phyloP scores from a whole-genome alignment of 768 basidiomycete genomes.

The Amanita inopinata region DNA sequence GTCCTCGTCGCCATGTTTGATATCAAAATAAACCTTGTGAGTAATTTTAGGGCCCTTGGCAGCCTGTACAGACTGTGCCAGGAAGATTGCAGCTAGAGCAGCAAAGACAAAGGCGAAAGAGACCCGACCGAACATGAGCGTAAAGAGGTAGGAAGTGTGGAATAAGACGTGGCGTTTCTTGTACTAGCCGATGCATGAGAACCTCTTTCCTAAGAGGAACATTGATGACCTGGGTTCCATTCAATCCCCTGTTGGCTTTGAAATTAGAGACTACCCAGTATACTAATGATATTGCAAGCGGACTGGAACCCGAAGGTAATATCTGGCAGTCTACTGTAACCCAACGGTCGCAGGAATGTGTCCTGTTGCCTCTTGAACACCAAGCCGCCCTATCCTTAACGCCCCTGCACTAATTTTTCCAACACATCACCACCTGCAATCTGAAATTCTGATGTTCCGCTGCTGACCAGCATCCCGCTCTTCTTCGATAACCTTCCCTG shows the following conservation, averaged over 20 bases:
- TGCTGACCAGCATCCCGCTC: constrained; percentile 64
- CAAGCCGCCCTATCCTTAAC: no score
- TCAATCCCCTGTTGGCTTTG: no score
- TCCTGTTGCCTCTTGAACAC: no score
- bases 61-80: constrained; percentile 64
- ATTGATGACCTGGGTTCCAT: no score
- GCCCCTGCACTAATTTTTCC: constrained; percentile 44
- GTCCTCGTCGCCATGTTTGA: constrained; percentile 83
- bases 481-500: constrained; percentile 78
- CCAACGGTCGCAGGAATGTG: no score
- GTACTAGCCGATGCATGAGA: constrained; percentile 2
- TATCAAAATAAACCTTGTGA: constrained; percentile 90
- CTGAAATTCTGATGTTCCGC: constrained; percentile 70
- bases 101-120: constrained; percentile 53
- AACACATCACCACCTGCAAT: constrained; percentile 54
- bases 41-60: constrained; percentile 86
- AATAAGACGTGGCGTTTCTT: constrained; percentile 20
- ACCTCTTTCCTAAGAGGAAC: neutral
- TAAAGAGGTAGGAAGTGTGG: constrained; percentile 14
- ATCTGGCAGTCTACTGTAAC: no score
- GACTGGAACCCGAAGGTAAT: no score
- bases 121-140: constrained; percentile 52
- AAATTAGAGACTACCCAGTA: no score
- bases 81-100: constrained; percentile 61
- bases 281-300: no score